Evolutionary conservation across 306 rosid genomes (phyloP).

Genomic region (Arachis stenosperma): DNA sequence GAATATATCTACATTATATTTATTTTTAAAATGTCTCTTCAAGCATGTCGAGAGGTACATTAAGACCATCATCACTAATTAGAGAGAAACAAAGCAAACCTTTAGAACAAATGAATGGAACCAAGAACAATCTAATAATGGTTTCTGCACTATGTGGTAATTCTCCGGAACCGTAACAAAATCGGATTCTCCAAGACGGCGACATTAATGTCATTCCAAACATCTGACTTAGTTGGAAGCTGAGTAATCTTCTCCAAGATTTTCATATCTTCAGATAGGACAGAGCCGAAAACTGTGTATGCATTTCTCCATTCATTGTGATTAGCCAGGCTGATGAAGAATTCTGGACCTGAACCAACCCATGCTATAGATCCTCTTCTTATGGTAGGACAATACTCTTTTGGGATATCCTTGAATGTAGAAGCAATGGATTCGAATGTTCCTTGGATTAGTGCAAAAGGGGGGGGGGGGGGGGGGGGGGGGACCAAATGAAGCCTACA

Average conservation of each 20-base stretch:
- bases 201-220: slow-evolving; percentile 61
- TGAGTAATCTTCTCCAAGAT: slow-evolving; percentile 63
- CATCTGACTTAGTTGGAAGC: slow-evolving; percentile 59
- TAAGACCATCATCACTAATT: slow-evolving; percentile 23
- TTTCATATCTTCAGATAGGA: slow-evolving; percentile 67
- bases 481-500: slow-evolving; percentile 54
- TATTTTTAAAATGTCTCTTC: slow-evolving; percentile 2
- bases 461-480: too few relatives aligned
- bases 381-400: slow-evolving; percentile 50
- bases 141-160: slow-evolving; percentile 22
- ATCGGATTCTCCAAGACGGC: slow-evolving; percentile 67
- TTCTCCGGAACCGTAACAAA: slow-evolving; percentile 43
- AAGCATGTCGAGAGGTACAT: slow-evolving; percentile 12
- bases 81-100: background rate
- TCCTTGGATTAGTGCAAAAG: slow-evolving; percentile 60
- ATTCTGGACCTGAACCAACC: slow-evolving; percentile 84
- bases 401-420: slow-evolving; percentile 48
- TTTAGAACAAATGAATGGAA: slow-evolving; percentile 19
- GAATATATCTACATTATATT: slow-evolving; percentile 18
- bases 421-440: slow-evolving; percentile 48
- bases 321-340: slow-evolving; percentile 79
- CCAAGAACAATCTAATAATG: background rate
- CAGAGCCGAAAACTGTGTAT: slow-evolving; percentile 71
- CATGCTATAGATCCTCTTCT: slow-evolving; percentile 81
- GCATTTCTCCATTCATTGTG: slow-evolving; percentile 70